Conservation (phyloP, 495 filamentous ascomycete species). For the Lasiosphaeriaceae sp. region DNA sequence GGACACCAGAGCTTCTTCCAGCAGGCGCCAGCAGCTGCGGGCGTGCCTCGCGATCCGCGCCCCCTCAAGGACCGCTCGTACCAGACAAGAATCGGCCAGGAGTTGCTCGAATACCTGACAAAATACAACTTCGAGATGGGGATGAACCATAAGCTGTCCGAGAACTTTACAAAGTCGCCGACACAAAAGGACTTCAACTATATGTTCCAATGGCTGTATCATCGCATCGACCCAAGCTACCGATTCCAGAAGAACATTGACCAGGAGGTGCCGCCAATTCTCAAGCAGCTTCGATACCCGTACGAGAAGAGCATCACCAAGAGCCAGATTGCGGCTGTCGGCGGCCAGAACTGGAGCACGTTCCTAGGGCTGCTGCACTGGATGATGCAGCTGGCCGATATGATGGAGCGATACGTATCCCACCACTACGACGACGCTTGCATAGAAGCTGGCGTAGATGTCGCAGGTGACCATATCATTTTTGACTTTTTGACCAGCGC, state of each 20-base stretch:
- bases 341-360: slow-evolving; percentile 91
- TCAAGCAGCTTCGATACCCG: slow-evolving; percentile 91
- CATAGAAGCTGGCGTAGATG: slow-evolving; percentile 76
- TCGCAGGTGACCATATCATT: slow-evolving; percentile 83
- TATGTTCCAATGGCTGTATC: slow-evolving; percentile 98
- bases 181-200: slow-evolving; percentile 96
- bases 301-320: slow-evolving; percentile 93
- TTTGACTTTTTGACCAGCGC: slow-evolving; percentile 84
- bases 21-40: slow-evolving; percentile 70
- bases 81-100: slow-evolving; percentile 76
- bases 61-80: slow-evolving; percentile 78
- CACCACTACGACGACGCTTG: slow-evolving; percentile 87
- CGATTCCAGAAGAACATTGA: slow-evolving; percentile 89
- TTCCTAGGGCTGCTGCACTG: slow-evolving; percentile 94
- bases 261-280: slow-evolving; percentile 82
- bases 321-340: slow-evolving; percentile 88
- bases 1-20: slow-evolving; percentile 87
- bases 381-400: slow-evolving; percentile 95
- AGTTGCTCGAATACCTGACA: slow-evolving; percentile 86
- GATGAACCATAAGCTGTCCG: slow-evolving; percentile 84
- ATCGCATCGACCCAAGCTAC: slow-evolving; percentile 88
- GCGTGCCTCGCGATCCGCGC: slow-evolving; percentile 81
- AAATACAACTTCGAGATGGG: slow-evolving; percentile 94
- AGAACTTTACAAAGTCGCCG: slow-evolving; percentile 85
- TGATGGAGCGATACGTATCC: slow-evolving; percentile 73